phyloP scores from a whole-genome alignment of 169 alveolate species.

The Cryptosporidium tyzzeri region DNA sequence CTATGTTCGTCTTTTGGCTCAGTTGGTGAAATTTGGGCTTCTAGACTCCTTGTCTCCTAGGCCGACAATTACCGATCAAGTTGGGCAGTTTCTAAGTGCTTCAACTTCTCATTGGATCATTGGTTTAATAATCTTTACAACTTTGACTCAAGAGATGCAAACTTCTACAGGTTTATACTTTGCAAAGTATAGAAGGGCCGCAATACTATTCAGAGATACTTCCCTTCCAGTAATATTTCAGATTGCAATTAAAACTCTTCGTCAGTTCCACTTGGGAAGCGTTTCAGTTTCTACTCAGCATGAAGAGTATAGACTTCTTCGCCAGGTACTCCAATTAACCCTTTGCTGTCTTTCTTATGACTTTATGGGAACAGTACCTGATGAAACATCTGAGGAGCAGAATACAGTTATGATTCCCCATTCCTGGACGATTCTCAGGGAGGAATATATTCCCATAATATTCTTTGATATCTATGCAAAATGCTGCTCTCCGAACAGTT shows the following conservation, averaged over 20 bases:
- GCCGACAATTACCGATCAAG: constrained; percentile 82
- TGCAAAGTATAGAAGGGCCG: constrained; percentile 91
- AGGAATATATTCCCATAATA: constrained; percentile 86
- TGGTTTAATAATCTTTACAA: constrained; percentile 91
- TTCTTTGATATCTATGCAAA: constrained; percentile 78
- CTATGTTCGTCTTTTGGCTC: constrained; percentile 88
- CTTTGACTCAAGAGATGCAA: constrained; percentile 89
- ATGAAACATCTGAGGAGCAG: constrained; percentile 94
- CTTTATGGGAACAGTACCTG: constrained; percentile 94
- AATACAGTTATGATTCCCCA: constrained; percentile 94
- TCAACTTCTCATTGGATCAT: constrained; percentile 93
- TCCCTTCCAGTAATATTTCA: constrained; percentile 89
- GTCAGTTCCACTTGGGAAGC: constrained; percentile 58
- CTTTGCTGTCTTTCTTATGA: constrained; percentile 91
- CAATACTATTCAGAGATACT: constrained; percentile 92
- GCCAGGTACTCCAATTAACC: constrained; percentile 91
- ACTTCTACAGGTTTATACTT: constrained; percentile 86
- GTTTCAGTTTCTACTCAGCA: constrained; percentile 76
- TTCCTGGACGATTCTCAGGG: constrained; percentile 89
- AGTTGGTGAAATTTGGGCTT: constrained; percentile 90
- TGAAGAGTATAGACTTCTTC: constrained; percentile 85
- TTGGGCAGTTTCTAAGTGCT: constrained; percentile 85
- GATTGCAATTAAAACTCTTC: constrained; percentile 82
- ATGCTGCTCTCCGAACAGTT: constrained; percentile 51
- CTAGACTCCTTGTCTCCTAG: constrained; percentile 88